Base-by-base conservation (phyloP, 2,329 filamentous ascomycete genomes). In the Aspergillus ochraceus region DNA sequence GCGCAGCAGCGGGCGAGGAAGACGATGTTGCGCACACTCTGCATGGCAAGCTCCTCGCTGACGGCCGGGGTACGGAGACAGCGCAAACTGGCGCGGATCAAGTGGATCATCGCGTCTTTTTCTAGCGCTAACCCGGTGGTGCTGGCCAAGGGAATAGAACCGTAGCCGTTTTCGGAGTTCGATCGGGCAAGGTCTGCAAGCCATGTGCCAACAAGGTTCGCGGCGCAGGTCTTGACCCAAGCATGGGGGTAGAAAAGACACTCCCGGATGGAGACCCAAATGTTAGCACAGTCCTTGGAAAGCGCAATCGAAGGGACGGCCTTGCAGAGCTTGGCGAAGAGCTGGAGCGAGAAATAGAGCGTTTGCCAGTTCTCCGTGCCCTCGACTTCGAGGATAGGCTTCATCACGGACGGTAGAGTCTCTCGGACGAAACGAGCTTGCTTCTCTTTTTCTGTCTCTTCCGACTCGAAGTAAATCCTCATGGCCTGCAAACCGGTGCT, bases 401-500 rank as follows among this genome's bases (percentile, higher is more conserved):
- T 68, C 32, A 91, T 76, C 20, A 87, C 77, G 86, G 80, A 58
- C 79, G 85, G 65, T 77, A 81, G 14, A 88, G 79, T 55, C 69
- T 76, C 56, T 68, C 76, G 54, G 77, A 93, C 81, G 39, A 87
- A 83, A 11, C 82, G 80, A 11, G 90, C 79, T 68, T 96, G 90
- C 68, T 89, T 89, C 60, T 85, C 83, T 60, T 87, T 87, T 60
- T 85, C 86, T 9, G 84, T 79, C 42, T 86, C 85, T 36, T 84
- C 83, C 0, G 84, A 85, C 60, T 95, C 90, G 59, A 97, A 90
- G 74, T 94, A 96, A 54, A 95, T 86, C 1, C 87, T 85, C 79
- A 93, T 97, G 30, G 90, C 86, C 71, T 95, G 90, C 55, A 97
- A 81, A 1, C 89, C 90, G 22, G 94, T 85, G 60, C 87, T 86